Evolutionary conservation across 768 basidiomycete species (phyloP).

Genomic region (Pulveroboletus sp.): DNA sequence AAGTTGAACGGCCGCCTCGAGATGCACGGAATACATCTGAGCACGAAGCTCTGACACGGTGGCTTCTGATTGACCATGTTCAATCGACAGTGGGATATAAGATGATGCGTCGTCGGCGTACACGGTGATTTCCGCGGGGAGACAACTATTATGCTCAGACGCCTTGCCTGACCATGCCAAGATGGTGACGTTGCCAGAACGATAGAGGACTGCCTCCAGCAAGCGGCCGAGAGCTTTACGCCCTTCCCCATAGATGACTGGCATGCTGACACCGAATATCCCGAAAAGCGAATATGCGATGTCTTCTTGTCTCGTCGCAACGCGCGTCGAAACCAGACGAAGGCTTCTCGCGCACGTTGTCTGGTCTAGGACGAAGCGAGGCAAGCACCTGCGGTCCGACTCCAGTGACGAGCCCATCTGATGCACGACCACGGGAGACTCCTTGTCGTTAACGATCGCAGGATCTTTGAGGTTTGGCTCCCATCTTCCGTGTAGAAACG

Average conservation of each 20-base stretch:
- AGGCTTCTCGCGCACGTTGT: constrained; percentile 16
- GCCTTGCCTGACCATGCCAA: constrained; percentile 17
- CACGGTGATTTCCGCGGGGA: constrained; percentile 17
- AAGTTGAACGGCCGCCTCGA: no score
- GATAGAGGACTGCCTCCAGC: constrained; percentile 6
- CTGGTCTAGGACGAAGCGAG: constrained; percentile 8
- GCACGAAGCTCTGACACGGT: no score
- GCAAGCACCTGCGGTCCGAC: constrained; percentile 4
- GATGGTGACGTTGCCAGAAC: constrained; percentile 15
- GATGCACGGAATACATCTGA: no score
- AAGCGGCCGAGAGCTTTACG: constrained; percentile 21
- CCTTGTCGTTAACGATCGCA: constrained; percentile 13
- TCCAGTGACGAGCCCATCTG: constrained; percentile 4
- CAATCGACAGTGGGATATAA: no score
- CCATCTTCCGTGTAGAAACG: constrained; percentile 27
- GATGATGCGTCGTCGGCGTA: background rate
- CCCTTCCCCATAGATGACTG: constrained; percentile 21
- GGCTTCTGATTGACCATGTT: no score
- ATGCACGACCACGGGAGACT: no score
- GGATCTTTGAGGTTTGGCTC: constrained; percentile 11
- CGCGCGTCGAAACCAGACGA: constrained; percentile 17
- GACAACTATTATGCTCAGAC: constrained; percentile 21
- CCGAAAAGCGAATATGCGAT: constrained; percentile 25
- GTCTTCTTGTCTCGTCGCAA: constrained; percentile 22
- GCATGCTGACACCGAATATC: constrained; percentile 16